A percentile compares a stretch with the other conserved stretches of the same genome.
Conservation (phyloP, 176 grass and related monocot species). For the Luzula sylvatica region DNA sequence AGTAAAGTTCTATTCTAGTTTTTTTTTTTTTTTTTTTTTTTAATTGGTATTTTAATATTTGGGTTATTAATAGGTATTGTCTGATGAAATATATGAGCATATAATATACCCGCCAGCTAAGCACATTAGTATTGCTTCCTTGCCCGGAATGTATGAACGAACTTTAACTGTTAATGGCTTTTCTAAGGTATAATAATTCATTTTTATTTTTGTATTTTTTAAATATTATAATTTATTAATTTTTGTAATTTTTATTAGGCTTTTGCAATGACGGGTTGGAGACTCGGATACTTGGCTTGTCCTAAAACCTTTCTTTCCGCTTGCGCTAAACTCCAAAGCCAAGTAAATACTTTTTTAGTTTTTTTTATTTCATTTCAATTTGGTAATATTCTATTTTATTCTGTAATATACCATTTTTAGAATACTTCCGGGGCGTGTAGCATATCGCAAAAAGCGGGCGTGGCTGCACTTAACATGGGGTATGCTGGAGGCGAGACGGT, state of each 20-base stretch:
- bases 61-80: constrained; percentile 50
- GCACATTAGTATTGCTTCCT: constrained; percentile 61
- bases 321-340: constrained; percentile 91
- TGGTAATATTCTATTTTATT: no score
- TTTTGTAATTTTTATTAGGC: constrained; percentile 24
- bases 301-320: constrained; percentile 71
- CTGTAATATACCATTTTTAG: no score
- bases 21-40: background rate
- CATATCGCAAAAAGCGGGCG: constrained; percentile 91
- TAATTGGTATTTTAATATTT: no score
- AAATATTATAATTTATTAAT: no score
- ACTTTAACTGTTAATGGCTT: constrained; percentile 66
- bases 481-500: constrained; percentile 85
- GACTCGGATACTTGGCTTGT: constrained; percentile 85
- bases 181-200: constrained; percentile 40
- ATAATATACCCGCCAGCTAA: constrained; percentile 53
- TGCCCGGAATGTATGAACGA: constrained; percentile 65
- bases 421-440: constrained; percentile 87
- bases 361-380: no score
- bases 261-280: constrained; percentile 98
- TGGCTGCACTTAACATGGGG: constrained; percentile 79
- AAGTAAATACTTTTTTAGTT: constrained; percentile 42
- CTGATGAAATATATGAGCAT: constrained; percentile 82
- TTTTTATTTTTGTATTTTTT: background rate
- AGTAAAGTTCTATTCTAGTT: constrained; percentile 38